Evolutionary conservation across 2,329 filamentous ascomycete genomes (phyloP).

Genomic region (Colletotrichum tamarilloi): DNA sequence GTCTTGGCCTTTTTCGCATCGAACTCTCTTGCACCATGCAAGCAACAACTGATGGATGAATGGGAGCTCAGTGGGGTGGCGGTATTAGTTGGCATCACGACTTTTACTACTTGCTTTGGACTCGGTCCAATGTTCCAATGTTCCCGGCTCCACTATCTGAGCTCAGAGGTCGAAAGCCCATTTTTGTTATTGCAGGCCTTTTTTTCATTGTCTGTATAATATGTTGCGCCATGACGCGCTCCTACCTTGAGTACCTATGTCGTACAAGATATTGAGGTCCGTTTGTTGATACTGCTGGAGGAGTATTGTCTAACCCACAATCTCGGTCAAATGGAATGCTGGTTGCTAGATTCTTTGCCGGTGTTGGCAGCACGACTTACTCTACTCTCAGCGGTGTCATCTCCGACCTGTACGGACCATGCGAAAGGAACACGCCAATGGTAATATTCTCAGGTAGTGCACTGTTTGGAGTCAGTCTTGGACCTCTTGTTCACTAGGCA

Average conservation of each 20-base stretch:
- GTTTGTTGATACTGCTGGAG: too few relatives aligned
- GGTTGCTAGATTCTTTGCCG: slow-evolving; percentile 78
- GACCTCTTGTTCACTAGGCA: slow-evolving; percentile 10
- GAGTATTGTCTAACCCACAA: too few relatives aligned
- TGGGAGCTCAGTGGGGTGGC: too few relatives aligned
- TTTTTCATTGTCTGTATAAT: slow-evolving; percentile 78
- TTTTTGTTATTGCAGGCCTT: slow-evolving; percentile 81
- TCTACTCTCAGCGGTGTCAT: slow-evolving; percentile 93
- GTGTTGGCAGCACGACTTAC: slow-evolving; percentile 78
- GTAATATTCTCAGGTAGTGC: slow-evolving; percentile 83
- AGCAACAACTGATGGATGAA: too few relatives aligned
- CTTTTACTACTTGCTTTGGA: slow-evolving; percentile 84
- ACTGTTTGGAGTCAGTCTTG: slow-evolving; percentile 74
- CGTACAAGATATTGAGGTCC: too few relatives aligned
- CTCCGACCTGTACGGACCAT: slow-evolving; percentile 82
- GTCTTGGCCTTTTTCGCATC: too few relatives aligned
- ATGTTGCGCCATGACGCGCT: slow-evolving; percentile 76
- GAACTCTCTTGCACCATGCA: too few relatives aligned
- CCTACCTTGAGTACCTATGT: slow-evolving; percentile 56
- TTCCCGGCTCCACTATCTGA: slow-evolving; percentile 87
- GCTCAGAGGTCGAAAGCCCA: slow-evolving; percentile 85
- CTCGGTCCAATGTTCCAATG: slow-evolving; percentile 91
- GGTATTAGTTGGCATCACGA: slow-evolving; percentile 71
- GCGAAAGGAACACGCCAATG: slow-evolving; percentile 89
- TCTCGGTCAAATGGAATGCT: slow-evolving; percentile 68